Percentiles rank a stretch among this genome's conserved stretches.
Conservation (phyloP, 352 stramenopile genomes). For the Globisporangium megalacanthum region DNA sequence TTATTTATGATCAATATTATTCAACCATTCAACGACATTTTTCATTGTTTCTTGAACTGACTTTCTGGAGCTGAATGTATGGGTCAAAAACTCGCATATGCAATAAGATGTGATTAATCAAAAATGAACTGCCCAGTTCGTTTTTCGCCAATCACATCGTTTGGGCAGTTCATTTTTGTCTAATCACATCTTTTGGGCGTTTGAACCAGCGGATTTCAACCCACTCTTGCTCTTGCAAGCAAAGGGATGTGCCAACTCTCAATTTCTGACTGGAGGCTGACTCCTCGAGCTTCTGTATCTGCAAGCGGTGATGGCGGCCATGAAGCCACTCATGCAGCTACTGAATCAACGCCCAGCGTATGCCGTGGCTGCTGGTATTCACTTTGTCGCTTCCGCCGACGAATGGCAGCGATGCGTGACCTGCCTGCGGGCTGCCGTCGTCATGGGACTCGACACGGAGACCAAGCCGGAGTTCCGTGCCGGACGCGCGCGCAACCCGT, state of each 20-base stretch:
- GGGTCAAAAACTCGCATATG: too few relatives aligned
- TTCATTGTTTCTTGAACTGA: too few relatives aligned
- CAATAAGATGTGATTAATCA: too few relatives aligned
- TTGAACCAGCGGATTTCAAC: too few relatives aligned
- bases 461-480: constrained; percentile 54
- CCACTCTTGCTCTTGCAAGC: neutral
- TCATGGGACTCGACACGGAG: constrained; percentile 76
- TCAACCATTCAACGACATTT: too few relatives aligned
- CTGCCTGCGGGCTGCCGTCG: constrained; percentile 33
- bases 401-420: constrained; percentile 47
- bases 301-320: neutral
- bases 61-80: too few relatives aligned
- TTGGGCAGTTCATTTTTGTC: too few relatives aligned
- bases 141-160: too few relatives aligned
- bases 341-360: constrained; percentile 59
- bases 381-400: constrained; percentile 41
- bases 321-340: constrained; percentile 28
- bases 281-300: neutral
- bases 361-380: constrained; percentile 36
- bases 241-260: neutral
- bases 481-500: constrained; percentile 29
- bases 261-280: too few relatives aligned
- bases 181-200: too few relatives aligned
- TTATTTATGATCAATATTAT: too few relatives aligned
- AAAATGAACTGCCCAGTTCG: too few relatives aligned